Evolutionary conservation across 2,329 filamentous ascomycete genomes (phyloP), one percentile per base, ranked within the genome.

Genomic region (Volutella citrinella): DNA sequence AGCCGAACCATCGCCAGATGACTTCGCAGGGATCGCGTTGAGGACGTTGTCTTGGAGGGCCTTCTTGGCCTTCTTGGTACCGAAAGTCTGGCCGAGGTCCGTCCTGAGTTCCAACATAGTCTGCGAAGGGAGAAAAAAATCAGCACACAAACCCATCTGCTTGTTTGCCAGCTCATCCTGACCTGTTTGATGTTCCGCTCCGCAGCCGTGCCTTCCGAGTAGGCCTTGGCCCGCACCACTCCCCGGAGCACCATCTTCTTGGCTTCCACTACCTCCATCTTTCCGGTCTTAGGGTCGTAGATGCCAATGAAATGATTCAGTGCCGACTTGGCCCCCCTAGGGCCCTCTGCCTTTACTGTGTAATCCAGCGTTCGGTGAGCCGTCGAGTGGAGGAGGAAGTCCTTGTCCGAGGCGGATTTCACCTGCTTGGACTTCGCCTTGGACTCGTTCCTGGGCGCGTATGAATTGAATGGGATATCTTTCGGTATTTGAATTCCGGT

Each of bases 41-140:
- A 85, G 73, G 4, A 80, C 79, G 44, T 76, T 71, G 36, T 81
- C 76, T 18, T 74, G 70, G 48, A 93, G 79, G 2, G 79, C 83
- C 65, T 90, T 91, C 70, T 82, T 84, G 15, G 87, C 84, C 64
- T 90, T 91, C 68, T 87, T 89, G 17, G 86, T 91, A 58, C 87
- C 87, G 53, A 94, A 94, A 19, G 83, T 80, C 50, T 85, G 74
- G 24, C 84, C 85, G 10, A 94, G 78, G 3, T 82, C 77, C 49
- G 80, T 82, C 48, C 77, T 78, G 54, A 76, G 75, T 18, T 82
- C 76, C 50, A 74, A 65, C 52, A 74, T 74, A 27, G 67, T 74
- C 78, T 82, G 48, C 13, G n/a, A n/a, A n/a, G n/a, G n/a, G n/a
- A n/a, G n/a, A n/a, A n/a, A n/a, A n/a, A n/a, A n/a, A n/a, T n/a